A percentile compares a stretch with the other conserved stretches of the same genome.
Conservation (phyloP, 176 grass and related monocot species). For the Olyra latifolia region DNA sequence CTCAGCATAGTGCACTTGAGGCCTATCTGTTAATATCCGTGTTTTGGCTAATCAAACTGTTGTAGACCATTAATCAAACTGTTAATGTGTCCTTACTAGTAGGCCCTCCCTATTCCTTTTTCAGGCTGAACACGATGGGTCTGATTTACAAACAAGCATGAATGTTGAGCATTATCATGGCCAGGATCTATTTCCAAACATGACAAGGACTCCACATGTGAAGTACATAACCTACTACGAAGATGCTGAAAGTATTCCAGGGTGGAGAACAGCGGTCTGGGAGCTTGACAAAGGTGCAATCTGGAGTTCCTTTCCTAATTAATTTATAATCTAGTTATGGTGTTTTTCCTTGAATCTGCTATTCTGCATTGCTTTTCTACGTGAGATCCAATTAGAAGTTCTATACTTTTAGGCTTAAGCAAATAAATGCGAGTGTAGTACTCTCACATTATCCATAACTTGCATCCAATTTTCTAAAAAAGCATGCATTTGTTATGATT, state of each 20-base stretch:
- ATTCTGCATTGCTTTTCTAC: neutral
- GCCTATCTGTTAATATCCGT: constrained; percentile 5
- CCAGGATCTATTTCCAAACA: constrained; percentile 73
- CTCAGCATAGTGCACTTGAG: neutral
- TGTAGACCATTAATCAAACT: too few species aligned
- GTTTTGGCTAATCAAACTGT: constrained; percentile 14
- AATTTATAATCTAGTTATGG: constrained; percentile 4
- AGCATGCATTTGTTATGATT: neutral
- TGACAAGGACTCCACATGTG: constrained; percentile 67
- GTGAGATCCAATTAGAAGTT: constrained; percentile 8
- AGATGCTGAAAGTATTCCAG: constrained; percentile 91
- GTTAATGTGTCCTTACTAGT: neutral
- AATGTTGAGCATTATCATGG: constrained; percentile 62
- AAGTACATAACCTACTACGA: constrained; percentile 99
- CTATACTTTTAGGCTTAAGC: neutral
- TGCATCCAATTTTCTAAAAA: neutral
- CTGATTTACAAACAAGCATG: constrained; percentile 78
- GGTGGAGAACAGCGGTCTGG: constrained; percentile 90
- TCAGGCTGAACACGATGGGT: constrained; percentile 94
- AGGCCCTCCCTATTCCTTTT: constrained; percentile 15
- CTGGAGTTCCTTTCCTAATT: constrained; percentile 26
- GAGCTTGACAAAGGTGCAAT: constrained; percentile 84
- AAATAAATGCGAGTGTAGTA: neutral
- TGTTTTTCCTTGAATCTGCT: constrained; percentile 11
- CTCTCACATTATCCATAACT: neutral